phyloP scores from a whole-genome alignment of 352 stramenopile species.

The Globisporangium abappressorium region DNA sequence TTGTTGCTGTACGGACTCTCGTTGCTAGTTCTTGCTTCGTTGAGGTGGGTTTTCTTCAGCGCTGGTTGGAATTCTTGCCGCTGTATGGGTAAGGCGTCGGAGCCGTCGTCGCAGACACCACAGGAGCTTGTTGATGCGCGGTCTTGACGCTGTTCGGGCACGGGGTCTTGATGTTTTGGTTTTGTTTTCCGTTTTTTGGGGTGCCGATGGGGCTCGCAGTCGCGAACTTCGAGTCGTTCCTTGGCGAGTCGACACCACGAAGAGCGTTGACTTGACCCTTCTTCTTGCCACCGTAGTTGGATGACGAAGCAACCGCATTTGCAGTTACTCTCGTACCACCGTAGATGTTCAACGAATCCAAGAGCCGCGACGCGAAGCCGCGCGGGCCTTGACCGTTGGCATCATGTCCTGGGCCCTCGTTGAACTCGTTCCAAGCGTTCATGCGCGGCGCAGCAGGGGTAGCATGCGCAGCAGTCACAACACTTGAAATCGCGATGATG shows the following conservation, averaged over 20 bases:
- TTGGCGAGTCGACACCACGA: slow-evolving; percentile 39
- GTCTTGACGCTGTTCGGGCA: slow-evolving; percentile 25
- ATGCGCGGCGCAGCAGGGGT: slow-evolving; percentile 13
- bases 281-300: slow-evolving; percentile 34
- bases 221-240: slow-evolving; percentile 35
- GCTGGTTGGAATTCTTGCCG: slow-evolving; percentile 8
- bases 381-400: slow-evolving; percentile 18
- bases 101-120: background rate
- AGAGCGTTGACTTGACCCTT: slow-evolving; percentile 27
- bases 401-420: slow-evolving; percentile 22
- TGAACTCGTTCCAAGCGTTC: slow-evolving; percentile 21
- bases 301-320: slow-evolving; percentile 31
- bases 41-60: slow-evolving; percentile 4
- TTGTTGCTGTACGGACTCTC: slow-evolving; percentile 10
- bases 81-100: slow-evolving; percentile 14
- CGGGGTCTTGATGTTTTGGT: slow-evolving; percentile 11
- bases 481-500: slow-evolving; percentile 53
- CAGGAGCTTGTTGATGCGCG: background rate
- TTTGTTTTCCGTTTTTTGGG: slow-evolving; percentile 14
- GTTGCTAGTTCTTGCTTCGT: slow-evolving; percentile 1
- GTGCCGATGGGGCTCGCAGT: slow-evolving; percentile 30
- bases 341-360: slow-evolving; percentile 30
- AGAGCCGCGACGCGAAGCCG: slow-evolving; percentile 17
- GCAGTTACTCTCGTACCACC: slow-evolving; percentile 15
- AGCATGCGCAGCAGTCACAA: slow-evolving; percentile 34